Evolutionary conservation across 2,329 filamentous ascomycete species (phyloP).

Genomic region (Diaporthe nobilis): DNA sequence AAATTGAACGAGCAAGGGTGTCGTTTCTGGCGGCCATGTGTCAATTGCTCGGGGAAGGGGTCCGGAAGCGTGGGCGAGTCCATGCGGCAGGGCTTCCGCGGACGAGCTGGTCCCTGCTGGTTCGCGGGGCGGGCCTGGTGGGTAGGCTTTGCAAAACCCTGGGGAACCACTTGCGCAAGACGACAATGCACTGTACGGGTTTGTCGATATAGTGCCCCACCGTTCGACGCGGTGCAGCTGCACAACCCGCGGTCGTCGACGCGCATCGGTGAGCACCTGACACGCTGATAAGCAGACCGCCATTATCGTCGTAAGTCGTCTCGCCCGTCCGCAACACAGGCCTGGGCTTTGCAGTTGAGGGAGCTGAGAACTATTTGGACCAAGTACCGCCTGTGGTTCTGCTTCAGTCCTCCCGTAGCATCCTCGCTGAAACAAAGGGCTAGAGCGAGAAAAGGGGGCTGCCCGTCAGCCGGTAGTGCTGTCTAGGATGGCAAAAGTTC

Average conservation of each 20-base stretch:
- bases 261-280: constrained; percentile 35
- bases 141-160: constrained; percentile 24
- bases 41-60: constrained; percentile 41
- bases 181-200: constrained; percentile 39
- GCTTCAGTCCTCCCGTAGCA: constrained; percentile 17
- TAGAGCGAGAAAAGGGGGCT: constrained; percentile 18
- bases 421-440: constrained; percentile 32
- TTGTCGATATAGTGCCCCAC: constrained; percentile 34
- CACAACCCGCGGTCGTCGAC: constrained; percentile 24
- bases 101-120: constrained; percentile 33
- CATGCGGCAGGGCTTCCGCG: constrained; percentile 39
- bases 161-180: constrained; percentile 17
- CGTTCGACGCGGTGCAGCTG: constrained; percentile 34
- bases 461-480: constrained; percentile 10
- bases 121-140: constrained; percentile 33
- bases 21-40: constrained; percentile 42
- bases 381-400: neutral
- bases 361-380: constrained; percentile 9
- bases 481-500: constrained; percentile 24
- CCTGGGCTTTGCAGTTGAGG: constrained; percentile 7
- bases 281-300: constrained; percentile 42
- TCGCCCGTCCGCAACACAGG: neutral
- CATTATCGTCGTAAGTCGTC: constrained; percentile 39
- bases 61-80: constrained; percentile 39
- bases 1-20: constrained; percentile 37